Evolutionary conservation across 306 rosid species (phyloP).

Genomic region (Cercis canadensis): DNA sequence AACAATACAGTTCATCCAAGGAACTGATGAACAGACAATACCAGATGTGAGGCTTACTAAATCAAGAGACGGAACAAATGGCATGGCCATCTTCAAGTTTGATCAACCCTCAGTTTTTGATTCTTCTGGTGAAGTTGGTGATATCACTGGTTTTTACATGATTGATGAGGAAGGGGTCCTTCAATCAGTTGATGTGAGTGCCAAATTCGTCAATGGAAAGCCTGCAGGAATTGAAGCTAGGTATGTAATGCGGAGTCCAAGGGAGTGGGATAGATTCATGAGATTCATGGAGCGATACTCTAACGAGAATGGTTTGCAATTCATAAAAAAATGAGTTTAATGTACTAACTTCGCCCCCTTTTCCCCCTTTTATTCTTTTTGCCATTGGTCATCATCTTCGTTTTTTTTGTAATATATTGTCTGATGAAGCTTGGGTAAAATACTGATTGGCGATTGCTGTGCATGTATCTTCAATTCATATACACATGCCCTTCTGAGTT

Average conservation of each 20-base stretch:
- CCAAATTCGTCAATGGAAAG: constrained; percentile 91
- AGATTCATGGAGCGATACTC: constrained; percentile 99
- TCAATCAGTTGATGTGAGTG: constrained; percentile 93
- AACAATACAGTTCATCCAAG: constrained; percentile 92
- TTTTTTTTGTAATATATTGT: constrained; percentile 33
- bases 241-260: constrained; percentile 79
- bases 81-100: constrained; percentile 89
- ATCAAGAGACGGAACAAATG: constrained; percentile 95
- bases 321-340: constrained; percentile 67
- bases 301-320: constrained; percentile 80
- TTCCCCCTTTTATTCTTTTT: constrained; percentile 23
- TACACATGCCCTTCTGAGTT: constrained; percentile 31
- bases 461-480: constrained; percentile 39
- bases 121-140: constrained; percentile 94
- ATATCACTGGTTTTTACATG: constrained; percentile 95
- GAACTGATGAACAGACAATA: constrained; percentile 92
- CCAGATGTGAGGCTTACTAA: constrained; percentile 93
- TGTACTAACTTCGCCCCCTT: constrained; percentile 34
- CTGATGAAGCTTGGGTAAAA: constrained; percentile 16
- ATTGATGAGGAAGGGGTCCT: constrained; percentile 96
- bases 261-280: constrained; percentile 99
- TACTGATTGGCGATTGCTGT: constrained; percentile 39
- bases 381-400: constrained; percentile 36
- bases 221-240: constrained; percentile 94
- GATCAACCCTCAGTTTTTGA: constrained; percentile 96